phyloP scores from a whole-genome alignment of 257 asterid species.

The Solanum medicagineum region DNA sequence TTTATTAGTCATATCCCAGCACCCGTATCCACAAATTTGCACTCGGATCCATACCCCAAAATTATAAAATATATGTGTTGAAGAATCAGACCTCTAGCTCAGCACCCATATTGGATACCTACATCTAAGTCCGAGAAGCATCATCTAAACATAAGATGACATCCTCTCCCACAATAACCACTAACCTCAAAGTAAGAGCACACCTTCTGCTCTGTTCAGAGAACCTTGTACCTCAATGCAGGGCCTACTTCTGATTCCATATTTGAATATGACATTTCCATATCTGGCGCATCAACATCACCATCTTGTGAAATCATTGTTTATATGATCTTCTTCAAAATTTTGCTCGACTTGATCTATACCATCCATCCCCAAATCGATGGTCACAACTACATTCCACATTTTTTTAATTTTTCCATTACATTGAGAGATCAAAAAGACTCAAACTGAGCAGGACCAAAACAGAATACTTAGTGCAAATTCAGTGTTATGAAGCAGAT shows the following conservation, averaged over 20 bases:
- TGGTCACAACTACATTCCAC: not conserved
- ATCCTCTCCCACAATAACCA: not conserved
- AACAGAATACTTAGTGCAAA: no score
- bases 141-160: not conserved
- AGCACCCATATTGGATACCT: not conserved
- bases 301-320: not conserved
- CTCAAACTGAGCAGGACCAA: no score
- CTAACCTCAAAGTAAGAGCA: not conserved
- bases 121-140: not conserved
- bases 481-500: no score
- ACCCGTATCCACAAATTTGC: not conserved
- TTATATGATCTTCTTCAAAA: not conserved
- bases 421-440: not conserved
- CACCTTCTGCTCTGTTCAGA: not conserved
- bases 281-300: not conserved
- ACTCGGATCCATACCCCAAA: not conserved
- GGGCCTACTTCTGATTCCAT: not conserved
- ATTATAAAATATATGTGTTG: not conserved
- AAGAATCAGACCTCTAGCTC: not conserved
- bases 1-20: not conserved
- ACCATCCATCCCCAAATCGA: not conserved
- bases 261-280: not conserved
- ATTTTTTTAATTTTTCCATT: not conserved
- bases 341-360: not conserved
- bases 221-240: not conserved